phyloP scores from a whole-genome alignment of 2,329 filamentous ascomycete genomes.

The Fonsecaea monophora region DNA sequence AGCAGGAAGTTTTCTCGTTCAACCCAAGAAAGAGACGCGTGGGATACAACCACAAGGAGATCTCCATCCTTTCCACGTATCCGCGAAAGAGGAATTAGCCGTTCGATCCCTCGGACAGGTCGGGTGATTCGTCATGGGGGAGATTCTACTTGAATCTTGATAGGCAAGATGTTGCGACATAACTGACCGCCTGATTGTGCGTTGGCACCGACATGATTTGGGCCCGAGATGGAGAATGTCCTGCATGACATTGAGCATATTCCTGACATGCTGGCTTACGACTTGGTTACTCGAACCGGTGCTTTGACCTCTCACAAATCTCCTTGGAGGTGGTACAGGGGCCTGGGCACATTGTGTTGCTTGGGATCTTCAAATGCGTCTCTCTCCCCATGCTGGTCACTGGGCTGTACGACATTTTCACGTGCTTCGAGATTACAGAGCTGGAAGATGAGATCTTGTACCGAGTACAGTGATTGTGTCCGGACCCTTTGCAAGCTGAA shows the following conservation, averaged over 20 bases:
- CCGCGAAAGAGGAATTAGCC: constrained; percentile 4
- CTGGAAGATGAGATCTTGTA: neutral
- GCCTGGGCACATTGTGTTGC: neutral
- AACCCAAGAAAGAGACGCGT: neutral
- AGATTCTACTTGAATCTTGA: neutral
- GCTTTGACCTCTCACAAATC: neutral
- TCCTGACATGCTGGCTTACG: neutral
- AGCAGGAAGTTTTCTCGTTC: neutral
- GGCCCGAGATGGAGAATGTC: neutral
- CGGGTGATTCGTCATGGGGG: constrained; percentile 9
- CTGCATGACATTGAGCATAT: neutral
- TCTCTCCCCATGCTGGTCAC: neutral
- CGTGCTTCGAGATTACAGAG: neutral
- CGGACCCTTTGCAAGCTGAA: neutral
- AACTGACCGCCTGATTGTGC: neutral
- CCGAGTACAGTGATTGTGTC: neutral
- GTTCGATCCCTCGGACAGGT: constrained; percentile 13
- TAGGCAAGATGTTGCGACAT: constrained; percentile 7
- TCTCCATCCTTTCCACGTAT: constrained; percentile 8
- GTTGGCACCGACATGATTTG: neutral
- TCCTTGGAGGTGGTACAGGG: neutral
- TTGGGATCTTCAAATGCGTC: neutral
- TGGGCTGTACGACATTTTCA: neutral
- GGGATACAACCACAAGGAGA: neutral
- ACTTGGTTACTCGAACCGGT: neutral